Conservation (phyloP, 2,329 filamentous ascomycete genomes). For the Aureobasidium leucospermi region DNA sequence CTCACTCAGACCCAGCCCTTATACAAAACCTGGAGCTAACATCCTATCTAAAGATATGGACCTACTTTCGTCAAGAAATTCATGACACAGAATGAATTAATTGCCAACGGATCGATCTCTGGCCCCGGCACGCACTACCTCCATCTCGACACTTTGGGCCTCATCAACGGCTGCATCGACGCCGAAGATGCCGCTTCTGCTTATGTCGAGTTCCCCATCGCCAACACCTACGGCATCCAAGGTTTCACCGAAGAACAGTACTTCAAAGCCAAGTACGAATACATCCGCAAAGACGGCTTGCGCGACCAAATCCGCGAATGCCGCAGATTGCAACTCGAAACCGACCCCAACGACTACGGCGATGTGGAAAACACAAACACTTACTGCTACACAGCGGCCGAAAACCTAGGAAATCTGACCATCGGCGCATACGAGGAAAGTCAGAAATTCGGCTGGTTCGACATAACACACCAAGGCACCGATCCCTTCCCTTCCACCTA, state of each 20-base stretch:
- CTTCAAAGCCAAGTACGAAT: conserved; percentile 36
- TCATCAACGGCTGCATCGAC: conserved; percentile 52
- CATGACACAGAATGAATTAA: conserved; percentile 49
- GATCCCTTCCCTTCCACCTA: conserved; percentile 36
- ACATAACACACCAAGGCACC: conserved; percentile 42
- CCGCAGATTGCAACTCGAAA: conserved; percentile 37
- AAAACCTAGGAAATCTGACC: conserved; percentile 40
- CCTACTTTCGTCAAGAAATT: conserved; percentile 52
- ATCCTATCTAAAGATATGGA: conserved; percentile 17
- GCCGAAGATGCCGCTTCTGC: conserved; percentile 39
- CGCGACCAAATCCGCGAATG: conserved; percentile 48
- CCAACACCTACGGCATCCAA: conserved; percentile 53
- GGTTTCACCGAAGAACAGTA: conserved; percentile 42
- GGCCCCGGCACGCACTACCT: conserved; percentile 41
- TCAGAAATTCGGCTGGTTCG: conserved; percentile 47
- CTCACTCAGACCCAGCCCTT: too few species aligned
- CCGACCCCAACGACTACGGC: conserved; percentile 45
- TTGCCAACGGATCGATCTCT: conserved; percentile 39
- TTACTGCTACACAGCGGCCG: conserved; percentile 22
- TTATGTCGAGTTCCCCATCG: conserved; percentile 36
- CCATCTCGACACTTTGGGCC: conserved; percentile 44
- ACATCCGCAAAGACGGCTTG: conserved; percentile 44
- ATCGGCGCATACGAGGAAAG: conserved; percentile 37
- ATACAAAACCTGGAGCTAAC: too few species aligned
- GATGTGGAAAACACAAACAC: conserved; percentile 28